Evolutionary conservation across 495 filamentous ascomycete species (phyloP), one percentile per base, ranked within the genome.

Genomic region (Thozetella sp.): DNA sequence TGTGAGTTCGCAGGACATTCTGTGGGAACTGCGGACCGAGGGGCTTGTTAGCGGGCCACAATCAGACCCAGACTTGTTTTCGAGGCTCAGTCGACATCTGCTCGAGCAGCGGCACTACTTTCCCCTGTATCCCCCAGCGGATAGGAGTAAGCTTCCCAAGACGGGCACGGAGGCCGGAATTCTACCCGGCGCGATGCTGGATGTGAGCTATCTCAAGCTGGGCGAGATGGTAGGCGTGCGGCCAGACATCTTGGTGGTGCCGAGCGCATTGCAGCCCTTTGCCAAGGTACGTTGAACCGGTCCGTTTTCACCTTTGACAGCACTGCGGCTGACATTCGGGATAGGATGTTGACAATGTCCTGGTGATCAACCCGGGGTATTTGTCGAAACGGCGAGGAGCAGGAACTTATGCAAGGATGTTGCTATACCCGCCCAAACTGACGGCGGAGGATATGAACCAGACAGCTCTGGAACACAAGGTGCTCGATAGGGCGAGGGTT

Each of bases 71-170:
- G 84, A 87, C 60, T 53, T 90, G 22, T 78, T 96, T 37, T 85
- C 87, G 3, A 72, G 95, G 25, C 68, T 90, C 19, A 82, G 88
- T 2, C 83, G 85, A 46, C 86, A 92, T 63, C 70, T 99, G 25
- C 83, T 98, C 56, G 88, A 93, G 69, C 95, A 99, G 73, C 80
- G 92, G 2, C 91, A 94, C 73, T 97, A 91, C 72, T 92, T 90
- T 67, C 95, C 95, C 13, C 69, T 98, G 13, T 97, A 91, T 63
- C 95, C 95, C 25, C 88, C 93, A 0, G 79, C 83, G 23, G 85
- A 86, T 40, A 81, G 93, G 46, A 79, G 82, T 56, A 81, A 76
- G 53, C 69, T 94, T 58, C 89, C 89, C 2, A 90, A 86, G 69
- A 82, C 77, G 25, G 85, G 79, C 26, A 82, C 75, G 9, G 76